Evolutionary conservation across 768 basidiomycete species (phyloP), one percentile per base, ranked within the genome.

Genomic region (Rhodocollybia butyracea): DNA sequence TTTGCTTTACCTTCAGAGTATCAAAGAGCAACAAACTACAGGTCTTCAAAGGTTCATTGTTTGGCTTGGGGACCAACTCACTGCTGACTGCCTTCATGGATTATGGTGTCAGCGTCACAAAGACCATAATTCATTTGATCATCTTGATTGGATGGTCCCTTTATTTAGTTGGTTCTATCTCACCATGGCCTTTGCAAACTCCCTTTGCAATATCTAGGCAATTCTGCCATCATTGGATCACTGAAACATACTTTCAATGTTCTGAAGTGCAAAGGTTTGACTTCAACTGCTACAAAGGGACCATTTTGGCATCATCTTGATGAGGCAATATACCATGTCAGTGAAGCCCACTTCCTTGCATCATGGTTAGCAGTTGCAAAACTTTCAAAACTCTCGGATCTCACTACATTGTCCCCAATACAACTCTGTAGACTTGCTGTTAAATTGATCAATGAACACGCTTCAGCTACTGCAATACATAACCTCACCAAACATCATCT

Each of bases 151-250:
- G 58, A 54, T 72, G 4, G 40, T 72, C 1, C 46, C 61, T 0
- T 48, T 63, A 0, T 72, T 73, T 41, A 72, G 77, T 0, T 80
- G 74, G 75, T 67, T 80, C 15, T 76, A 80, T 53, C 56, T 68
- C 0, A 38, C 59, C 24, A 76, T 80, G 68, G 74, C 74, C 4
- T 68, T 68, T 48, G 73, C 66, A 3, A 68, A 71, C 40, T 74
- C 75, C 0, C 43, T 79, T 0, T 71, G 40, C 76, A 78, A 51
- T 78, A 76, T 57, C 62, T 69, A 3, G 72, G 72, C 0, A 73
- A 72, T 0, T 46, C 60, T 8, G 55, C 55, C 19, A 61, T 64
- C 1, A 57, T 30, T 8, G 45, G 64, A 2, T 69, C 71, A 0
- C 57, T 74, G 2, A 40, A 57, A 17, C 66, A 71, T 2, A 68